Evolutionary conservation across 2,329 filamentous ascomycete genomes (phyloP).

Genomic region (Penicillium hesseltinei): DNA sequence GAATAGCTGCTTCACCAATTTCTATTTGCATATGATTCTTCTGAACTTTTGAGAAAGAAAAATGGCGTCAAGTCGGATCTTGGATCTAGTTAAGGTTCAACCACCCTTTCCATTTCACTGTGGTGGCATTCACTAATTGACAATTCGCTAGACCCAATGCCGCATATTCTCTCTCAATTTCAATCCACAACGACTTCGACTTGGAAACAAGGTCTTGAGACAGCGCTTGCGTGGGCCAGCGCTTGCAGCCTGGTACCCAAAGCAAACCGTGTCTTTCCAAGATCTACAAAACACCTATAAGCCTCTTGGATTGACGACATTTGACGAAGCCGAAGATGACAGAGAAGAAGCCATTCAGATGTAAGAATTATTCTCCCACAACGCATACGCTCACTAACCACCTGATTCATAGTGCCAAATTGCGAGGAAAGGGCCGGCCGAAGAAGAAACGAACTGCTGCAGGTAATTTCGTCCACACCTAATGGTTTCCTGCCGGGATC

Average conservation of each 20-base stretch:
- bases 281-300: conserved; percentile 71
- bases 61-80: conserved; percentile 52
- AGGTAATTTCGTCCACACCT: conserved; percentile 29
- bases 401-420: conserved; percentile 58
- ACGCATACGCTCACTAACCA: conserved; percentile 2
- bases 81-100: conserved; percentile 75
- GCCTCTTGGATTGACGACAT: conserved; percentile 62
- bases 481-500: background rate
- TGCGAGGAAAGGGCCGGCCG: conserved; percentile 80
- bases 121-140: background rate
- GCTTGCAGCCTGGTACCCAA: conserved; percentile 84
- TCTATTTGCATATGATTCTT: background rate
- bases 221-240: conserved; percentile 82
- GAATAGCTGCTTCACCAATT: background rate
- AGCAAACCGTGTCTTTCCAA: conserved; percentile 66
- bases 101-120: background rate
- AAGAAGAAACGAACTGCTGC: conserved; percentile 75
- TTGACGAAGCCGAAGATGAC: conserved; percentile 76
- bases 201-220: conserved; percentile 89
- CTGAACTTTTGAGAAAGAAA: conserved; percentile 2
- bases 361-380: conserved; percentile 45
- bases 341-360: conserved; percentile 63
- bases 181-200: conserved; percentile 78
- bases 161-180: conserved; percentile 86
- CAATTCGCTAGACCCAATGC: conserved; percentile 70